Evolutionary conservation across 108 stramenopile genomes (phyloP), one percentile per base, ranked within the genome.

Genomic region (Nannochloropsis granulata): DNA sequence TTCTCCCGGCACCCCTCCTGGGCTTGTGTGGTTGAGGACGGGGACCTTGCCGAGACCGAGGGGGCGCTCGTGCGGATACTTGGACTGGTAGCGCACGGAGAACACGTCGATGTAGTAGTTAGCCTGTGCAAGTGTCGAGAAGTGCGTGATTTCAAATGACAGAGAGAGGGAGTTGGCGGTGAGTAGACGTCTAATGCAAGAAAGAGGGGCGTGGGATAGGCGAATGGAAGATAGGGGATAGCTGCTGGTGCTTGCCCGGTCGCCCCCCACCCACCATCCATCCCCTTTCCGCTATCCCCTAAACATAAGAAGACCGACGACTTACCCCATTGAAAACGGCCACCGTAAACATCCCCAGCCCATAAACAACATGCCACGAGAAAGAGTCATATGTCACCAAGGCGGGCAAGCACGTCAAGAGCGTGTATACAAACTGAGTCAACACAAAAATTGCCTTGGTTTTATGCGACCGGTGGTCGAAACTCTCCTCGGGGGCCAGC

Each of bases 371-470:
- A n/a, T 82, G 82, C 79, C 44, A 43, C 25, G 24, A 34, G 81
- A 79, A 82, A 12, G 78, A 79, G 44, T 79, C 25, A 78, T 86
- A 86, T 26, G 90, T 25, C 42, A 90, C 10, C 26, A 81, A 45
- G 24, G 82, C 44, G 43, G 91, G 90, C 25, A 86, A 44, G 13
- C 88, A 78, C 25, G 91, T 88, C 45, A 91, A 34, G 25, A 90
- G n/a, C 13, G 91, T 91, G 86, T 85, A 90, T 13, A 90, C 44
- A 25, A 91, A 80, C 84, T 91, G 91, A 25, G 81, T 43, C 23
- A 85, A 25, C 82, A 91, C 84, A 86, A 91, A 91, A 44, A 89
- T 89, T 23, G 87, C 13, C 80, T 91, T 91, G 24, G 90, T 89
- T 85, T 90, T 90, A 24, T 88, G 13, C 21, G 81, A 81, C 25